Evolutionary conservation across 192 early-diverging fungal species (phyloP).

Genomic region (Piromyces sp.): DNA sequence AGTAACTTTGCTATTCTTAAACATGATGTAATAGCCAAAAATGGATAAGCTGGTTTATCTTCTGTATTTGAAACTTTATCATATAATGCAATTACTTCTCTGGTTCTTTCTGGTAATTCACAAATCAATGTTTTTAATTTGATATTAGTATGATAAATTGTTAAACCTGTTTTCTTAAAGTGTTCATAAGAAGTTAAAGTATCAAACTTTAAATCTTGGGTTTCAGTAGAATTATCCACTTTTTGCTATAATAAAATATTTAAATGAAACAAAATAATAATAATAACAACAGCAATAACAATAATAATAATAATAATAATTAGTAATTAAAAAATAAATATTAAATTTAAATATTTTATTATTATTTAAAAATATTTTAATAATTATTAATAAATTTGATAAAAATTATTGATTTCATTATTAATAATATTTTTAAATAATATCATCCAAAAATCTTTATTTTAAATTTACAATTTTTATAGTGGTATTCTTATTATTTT

Average conservation of each 20-base stretch:
- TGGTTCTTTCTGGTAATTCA: slow-evolving; percentile 50
- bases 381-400: no score
- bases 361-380: no score
- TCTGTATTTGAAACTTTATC: slow-evolving; percentile 25
- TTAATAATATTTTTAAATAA: no score
- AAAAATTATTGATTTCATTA: no score
- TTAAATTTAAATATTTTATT: no score
- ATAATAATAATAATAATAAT: no score
- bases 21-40: slow-evolving; percentile 48
- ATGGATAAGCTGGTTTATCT: slow-evolving; percentile 26
- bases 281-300: no score
- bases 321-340: no score
- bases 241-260: neutral
- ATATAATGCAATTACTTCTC: slow-evolving; percentile 46
- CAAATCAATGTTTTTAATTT: slow-evolving; percentile 14
- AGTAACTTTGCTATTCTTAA: slow-evolving; percentile 51
- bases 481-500: slow-evolving; percentile 16
- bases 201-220: neutral
- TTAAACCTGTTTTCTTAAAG: neutral
- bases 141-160: neutral
- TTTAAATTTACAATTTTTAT: neutral
- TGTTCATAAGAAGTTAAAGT: neutral
- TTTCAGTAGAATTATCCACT: neutral
- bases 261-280: neutral
- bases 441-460: no score